Percentiles rank a stretch among this genome's conserved stretches.
Conservation (phyloP, 495 filamentous ascomycete species). For the Penicillium ochrochloron region DNA sequence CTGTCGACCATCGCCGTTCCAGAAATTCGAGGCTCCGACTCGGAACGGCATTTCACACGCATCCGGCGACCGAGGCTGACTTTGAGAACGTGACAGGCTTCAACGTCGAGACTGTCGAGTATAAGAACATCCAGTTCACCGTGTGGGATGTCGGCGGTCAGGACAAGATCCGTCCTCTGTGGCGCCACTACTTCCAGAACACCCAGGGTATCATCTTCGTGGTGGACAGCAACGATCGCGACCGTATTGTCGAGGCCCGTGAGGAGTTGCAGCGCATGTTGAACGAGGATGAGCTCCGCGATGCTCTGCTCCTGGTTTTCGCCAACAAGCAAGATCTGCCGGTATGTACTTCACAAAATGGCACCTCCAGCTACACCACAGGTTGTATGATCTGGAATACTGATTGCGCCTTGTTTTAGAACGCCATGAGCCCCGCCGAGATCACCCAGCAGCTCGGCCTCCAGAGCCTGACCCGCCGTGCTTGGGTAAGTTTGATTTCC, state of each 20-base stretch:
- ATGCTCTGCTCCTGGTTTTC: constrained; percentile 96
- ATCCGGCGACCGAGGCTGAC: constrained; percentile 12
- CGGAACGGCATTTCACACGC: not conserved
- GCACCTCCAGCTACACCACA: not conserved
- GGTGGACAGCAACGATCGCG: constrained; percentile 99
- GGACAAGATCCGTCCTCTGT: constrained; percentile 99
- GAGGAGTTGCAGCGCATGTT: constrained; percentile 99
- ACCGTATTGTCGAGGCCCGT: constrained; percentile 97
- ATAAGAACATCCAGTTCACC: constrained; percentile 99
- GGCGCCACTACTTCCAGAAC: constrained; percentile 99
- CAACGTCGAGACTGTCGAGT: constrained; percentile 99
- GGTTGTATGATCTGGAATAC: constrained; percentile 2
- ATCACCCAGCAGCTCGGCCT: constrained; percentile 99
- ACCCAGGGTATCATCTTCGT: constrained; percentile 99
- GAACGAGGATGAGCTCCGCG: constrained; percentile 99
- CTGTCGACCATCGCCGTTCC: not conserved
- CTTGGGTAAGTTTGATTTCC: constrained; percentile 77
- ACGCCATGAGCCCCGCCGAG: constrained; percentile 99
- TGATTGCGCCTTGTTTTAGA: constrained; percentile 56
- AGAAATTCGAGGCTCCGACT: not conserved
- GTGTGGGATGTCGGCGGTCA: constrained; percentile 99
- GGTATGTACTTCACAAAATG: constrained; percentile 56
- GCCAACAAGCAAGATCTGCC: constrained; percentile 99
- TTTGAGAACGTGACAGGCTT: constrained; percentile 68
- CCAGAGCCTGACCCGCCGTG: constrained; percentile 95